These are phyloP conservation scores for Persicaria tinctoria DNA, from an alignment of 148 eudicot species.

Conservation along the genomic window DNA sequence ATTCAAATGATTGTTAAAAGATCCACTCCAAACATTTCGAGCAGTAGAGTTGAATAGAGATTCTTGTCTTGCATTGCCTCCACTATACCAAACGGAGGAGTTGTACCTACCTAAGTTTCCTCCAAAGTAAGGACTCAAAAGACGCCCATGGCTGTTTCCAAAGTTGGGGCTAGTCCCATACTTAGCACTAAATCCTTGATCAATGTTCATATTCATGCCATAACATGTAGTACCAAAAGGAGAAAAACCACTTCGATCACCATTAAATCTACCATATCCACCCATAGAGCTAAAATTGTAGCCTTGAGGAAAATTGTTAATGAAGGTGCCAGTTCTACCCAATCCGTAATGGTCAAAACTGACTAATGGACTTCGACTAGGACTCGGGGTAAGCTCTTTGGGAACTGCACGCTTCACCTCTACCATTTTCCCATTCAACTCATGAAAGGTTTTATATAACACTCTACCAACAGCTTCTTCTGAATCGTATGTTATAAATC, in stretches of 20 bases:
- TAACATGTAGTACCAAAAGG: slow-evolving; percentile 51
- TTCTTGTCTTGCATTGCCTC: slow-evolving; percentile 30
- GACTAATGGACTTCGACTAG: slow-evolving; percentile 55
- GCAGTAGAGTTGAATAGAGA: slow-evolving; percentile 40
- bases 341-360: slow-evolving; percentile 55
- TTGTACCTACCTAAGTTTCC: slow-evolving; percentile 47
- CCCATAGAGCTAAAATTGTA: slow-evolving; percentile 54
- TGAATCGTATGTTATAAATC: slow-evolving; percentile 78
- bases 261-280: slow-evolving; percentile 54
- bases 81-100: slow-evolving; percentile 40
- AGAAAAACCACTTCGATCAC: slow-evolving; percentile 56
- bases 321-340: slow-evolving; percentile 49
- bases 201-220: slow-evolving; percentile 56
- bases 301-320: slow-evolving; percentile 54
- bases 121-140: slow-evolving; percentile 50
- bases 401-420: slow-evolving; percentile 96
- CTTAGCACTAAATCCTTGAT: slow-evolving; percentile 42
- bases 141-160: slow-evolving; percentile 42
- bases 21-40: slow-evolving; percentile 55
- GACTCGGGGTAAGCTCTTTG: slow-evolving; percentile 65
- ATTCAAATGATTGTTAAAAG: slow-evolving; percentile 31
- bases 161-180: slow-evolving; percentile 46
- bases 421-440: slow-evolving; percentile 82
- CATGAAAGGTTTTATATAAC: slow-evolving; percentile 75
- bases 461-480: slow-evolving; percentile 83